Conservation (phyloP, 345 rosid genomes). For the Syzygium aromaticum region DNA sequence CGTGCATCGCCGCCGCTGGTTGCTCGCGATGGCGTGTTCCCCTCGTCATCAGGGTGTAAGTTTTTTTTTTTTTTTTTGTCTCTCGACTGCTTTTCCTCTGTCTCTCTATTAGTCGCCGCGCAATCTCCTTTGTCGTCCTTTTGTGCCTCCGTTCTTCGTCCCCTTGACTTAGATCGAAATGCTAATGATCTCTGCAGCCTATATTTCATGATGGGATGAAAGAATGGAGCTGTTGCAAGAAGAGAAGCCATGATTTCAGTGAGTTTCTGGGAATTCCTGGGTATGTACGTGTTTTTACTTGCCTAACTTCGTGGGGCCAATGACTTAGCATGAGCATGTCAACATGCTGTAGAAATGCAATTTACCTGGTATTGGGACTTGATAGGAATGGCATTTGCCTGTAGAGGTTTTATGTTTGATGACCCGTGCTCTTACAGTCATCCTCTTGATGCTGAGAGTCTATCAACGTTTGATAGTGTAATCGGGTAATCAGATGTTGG, state of each 20-base stretch:
- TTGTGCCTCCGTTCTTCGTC: background rate
- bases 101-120: background rate
- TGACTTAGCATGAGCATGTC: background rate
- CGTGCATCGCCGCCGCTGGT: conserved; percentile 17
- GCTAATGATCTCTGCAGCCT: conserved; percentile 41
- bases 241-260: conserved; percentile 85
- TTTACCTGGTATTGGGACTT: background rate
- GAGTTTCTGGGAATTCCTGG: conserved; percentile 85
- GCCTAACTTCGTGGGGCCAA: background rate
- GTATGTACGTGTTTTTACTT: conserved; percentile 17
- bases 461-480: background rate
- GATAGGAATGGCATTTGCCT: background rate
- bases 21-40: background rate
- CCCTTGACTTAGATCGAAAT: background rate
- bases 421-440: background rate
- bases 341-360: background rate
- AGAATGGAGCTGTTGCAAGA: conserved; percentile 99
- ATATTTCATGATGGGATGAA: conserved; percentile 90
- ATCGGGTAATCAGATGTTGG: background rate
- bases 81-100: background rate
- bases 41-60: conserved; percentile 69
- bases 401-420: background rate
- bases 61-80: background rate
- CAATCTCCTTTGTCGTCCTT: background rate
- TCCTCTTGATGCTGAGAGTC: background rate